Evolutionary conservation across 2,329 filamentous ascomycete species (phyloP).

Genomic region (Diaporthe sp.): DNA sequence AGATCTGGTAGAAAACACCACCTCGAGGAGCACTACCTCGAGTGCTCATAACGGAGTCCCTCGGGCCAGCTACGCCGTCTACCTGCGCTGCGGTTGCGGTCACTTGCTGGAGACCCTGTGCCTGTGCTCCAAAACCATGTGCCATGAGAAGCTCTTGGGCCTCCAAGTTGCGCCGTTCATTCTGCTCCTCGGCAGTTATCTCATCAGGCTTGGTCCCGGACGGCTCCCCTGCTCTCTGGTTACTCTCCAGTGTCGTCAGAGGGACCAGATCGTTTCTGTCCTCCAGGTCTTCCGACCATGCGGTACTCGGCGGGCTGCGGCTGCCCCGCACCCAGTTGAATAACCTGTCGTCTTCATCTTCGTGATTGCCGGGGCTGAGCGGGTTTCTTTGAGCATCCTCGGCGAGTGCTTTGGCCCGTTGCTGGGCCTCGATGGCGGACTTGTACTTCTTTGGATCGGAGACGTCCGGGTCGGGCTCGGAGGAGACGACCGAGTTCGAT

Average conservation of each 20-base stretch:
- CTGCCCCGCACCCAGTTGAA: constrained; percentile 27
- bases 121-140: constrained; percentile 25
- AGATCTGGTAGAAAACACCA: constrained; percentile 27
- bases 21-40: constrained; percentile 13
- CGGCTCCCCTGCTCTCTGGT: not conserved
- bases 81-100: not conserved
- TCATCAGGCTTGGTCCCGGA: not conserved
- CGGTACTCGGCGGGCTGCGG: constrained; percentile 17
- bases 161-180: constrained; percentile 4
- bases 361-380: constrained; percentile 1
- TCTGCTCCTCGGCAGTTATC: not conserved
- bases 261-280: constrained; percentile 6
- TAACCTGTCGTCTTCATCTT: constrained; percentile 7
- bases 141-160: constrained; percentile 28
- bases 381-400: constrained; percentile 15
- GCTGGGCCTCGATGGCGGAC: constrained; percentile 19
- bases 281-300: constrained; percentile 10
- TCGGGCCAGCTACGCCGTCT: not conserved
- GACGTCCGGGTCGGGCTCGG: constrained; percentile 5
- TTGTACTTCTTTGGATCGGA: constrained; percentile 15
- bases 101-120: constrained; percentile 7
- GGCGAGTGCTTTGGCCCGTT: constrained; percentile 16
- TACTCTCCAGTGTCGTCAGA: constrained; percentile 8
- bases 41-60: not conserved
- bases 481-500: constrained; percentile 26